Conservation (phyloP, 2,329 filamentous ascomycete genomes). For the Sclerotinia minor region DNA sequence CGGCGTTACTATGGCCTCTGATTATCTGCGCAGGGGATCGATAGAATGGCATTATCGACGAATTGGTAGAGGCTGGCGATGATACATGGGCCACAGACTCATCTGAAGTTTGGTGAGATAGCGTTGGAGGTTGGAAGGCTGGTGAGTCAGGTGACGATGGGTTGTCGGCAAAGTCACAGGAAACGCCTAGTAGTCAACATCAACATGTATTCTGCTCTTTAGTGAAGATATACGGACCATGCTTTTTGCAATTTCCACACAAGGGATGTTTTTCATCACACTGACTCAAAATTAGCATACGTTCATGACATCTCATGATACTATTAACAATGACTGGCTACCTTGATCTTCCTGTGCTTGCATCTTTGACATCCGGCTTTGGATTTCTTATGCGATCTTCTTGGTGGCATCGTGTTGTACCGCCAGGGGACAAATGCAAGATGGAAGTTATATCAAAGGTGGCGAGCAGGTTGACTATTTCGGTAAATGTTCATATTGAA, state of each 20-base stretch:
- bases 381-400: constrained; percentile 69
- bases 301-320: neutral
- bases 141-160: constrained; percentile 29
- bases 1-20: constrained; percentile 23
- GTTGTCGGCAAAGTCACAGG: constrained; percentile 60
- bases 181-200: constrained; percentile 46
- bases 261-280: constrained; percentile 66
- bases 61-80: constrained; percentile 28
- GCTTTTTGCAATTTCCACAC: constrained; percentile 66
- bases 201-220: neutral
- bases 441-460: neutral
- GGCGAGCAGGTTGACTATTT: neutral
- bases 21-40: constrained; percentile 32
- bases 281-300: constrained; percentile 35
- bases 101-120: constrained; percentile 5
- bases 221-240: constrained; percentile 43
- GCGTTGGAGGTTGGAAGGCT: constrained; percentile 21
- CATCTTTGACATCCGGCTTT: constrained; percentile 65
- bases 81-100: constrained; percentile 19
- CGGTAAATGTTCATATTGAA: constrained; percentile 5
- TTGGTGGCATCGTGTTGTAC: constrained; percentile 56
- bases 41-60: constrained; percentile 32
- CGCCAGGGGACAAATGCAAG: neutral
- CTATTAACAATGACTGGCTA: constrained; percentile 36
- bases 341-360: constrained; percentile 70